Base-by-base conservation (phyloP, 2,329 filamentous ascomycete genomes). In the Diatrype stigma region DNA sequence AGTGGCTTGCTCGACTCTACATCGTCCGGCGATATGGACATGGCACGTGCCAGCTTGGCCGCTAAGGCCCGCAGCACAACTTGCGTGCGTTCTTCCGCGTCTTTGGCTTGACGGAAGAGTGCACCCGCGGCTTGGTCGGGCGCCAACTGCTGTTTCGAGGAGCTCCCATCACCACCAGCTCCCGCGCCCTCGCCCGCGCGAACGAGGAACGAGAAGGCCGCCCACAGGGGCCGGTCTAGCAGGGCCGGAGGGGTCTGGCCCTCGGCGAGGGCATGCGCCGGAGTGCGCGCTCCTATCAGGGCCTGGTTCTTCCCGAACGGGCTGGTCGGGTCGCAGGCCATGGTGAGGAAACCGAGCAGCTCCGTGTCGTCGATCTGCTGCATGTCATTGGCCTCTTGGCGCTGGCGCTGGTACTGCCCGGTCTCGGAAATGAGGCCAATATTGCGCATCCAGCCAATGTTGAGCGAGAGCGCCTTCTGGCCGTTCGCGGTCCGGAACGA, bases 391-490 rank as follows among this genome's bases (percentile, higher is more conserved):
- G 51, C 51, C 16, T 46, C 32, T 22, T 52, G 28, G 7, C 54
- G 55, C 14, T 49, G 46, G 32, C 50, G 52, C 21, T 47, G 50
- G 40, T 56, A 58, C 2, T 42, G 35, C 17, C 49, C 52, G 22
- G 40, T 55, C 45, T 65, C 61, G 11, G 60, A 57, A 12, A 64
- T 56, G 45, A 63, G 58, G 46, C 63, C 61, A 37, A 63, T 56
- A 19, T 55, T 59, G 26, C 55, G 50, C 58, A 64, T 62, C 60
- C 58, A 62, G 5, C 63, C 61, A 35, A 63, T 48, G 48, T 64
- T 60, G 10, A 63, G 54, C 3, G 61, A 60, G 38, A 57, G 44
- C 6, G 51, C 59, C 38, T 60, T 60, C 38, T 56, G 51, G n/a
- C 58, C 60, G 7, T 44, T 40, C 11, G 54, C 45, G 3, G 52